phyloP scores from a whole-genome alignment of 2,329 filamentous ascomycete genomes.

The Rhexocercosporidium sp. region DNA sequence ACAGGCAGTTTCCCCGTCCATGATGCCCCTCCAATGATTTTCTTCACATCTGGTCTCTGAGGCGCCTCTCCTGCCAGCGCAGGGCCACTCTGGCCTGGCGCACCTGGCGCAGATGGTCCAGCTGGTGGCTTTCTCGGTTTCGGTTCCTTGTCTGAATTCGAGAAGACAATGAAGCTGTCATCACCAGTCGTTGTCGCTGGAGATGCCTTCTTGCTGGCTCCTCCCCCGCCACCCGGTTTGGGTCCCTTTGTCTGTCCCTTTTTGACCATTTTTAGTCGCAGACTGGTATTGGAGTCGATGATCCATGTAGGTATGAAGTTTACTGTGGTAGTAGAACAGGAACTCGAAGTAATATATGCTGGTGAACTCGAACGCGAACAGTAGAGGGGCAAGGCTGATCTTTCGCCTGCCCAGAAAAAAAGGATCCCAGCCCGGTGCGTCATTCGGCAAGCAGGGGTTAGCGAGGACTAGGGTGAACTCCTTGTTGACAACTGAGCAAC shows the following conservation, averaged over 20 bases:
- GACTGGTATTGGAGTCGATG: neutral
- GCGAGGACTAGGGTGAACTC: no score
- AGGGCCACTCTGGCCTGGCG: conserved; percentile 34
- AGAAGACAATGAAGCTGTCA: conserved; percentile 60
- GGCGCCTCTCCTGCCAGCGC: conserved; percentile 40
- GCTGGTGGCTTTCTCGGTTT: conserved; percentile 39
- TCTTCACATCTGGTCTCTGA: conserved; percentile 66
- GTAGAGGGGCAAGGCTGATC: no score
- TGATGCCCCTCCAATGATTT: conserved; percentile 90
- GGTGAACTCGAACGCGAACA: neutral
- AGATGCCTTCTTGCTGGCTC: conserved; percentile 35
- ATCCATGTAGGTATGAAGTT: neutral
- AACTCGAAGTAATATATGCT: neutral
- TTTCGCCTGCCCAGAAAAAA: no score
- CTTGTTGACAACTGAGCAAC: no score
- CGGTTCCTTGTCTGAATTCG: conserved; percentile 61
- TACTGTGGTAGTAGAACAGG: neutral
- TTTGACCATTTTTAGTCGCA: conserved; percentile 42
- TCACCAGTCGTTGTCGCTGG: conserved; percentile 44
- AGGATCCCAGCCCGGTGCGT: no score
- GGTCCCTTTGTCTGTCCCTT: conserved; percentile 42
- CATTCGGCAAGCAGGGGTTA: no score
- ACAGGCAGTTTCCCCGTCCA: conserved; percentile 98
- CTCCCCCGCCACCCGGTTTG: conserved; percentile 41
- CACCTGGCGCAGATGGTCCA: conserved; percentile 21